phyloP scores from a whole-genome alignment of 345 rosid species.

The Cardamine chenopodiifolia region DNA sequence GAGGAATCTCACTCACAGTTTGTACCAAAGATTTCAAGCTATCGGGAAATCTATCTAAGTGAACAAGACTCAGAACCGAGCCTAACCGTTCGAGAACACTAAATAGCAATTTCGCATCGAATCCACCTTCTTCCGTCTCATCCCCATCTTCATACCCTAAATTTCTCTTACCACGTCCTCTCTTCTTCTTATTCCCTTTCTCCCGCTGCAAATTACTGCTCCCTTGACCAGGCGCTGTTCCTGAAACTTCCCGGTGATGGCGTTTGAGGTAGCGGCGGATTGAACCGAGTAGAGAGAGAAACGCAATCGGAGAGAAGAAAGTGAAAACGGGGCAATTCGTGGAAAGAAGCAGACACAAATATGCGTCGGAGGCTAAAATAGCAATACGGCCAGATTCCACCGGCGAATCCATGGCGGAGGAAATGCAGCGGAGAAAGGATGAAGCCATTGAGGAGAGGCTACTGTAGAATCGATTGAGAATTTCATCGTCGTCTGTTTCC shows the following conservation, averaged over 20 bases:
- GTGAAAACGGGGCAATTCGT: slow-evolving; percentile 75
- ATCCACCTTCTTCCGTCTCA: slow-evolving; percentile 43
- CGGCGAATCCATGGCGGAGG: slow-evolving; percentile 67
- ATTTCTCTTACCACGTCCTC: slow-evolving; percentile 37
- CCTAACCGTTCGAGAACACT: slow-evolving; percentile 55
- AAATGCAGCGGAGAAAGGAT: slow-evolving; percentile 52
- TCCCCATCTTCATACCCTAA: slow-evolving; percentile 35
- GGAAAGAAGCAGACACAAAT: slow-evolving; percentile 63
- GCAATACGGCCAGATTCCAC: slow-evolving; percentile 45
- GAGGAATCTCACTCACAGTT: slow-evolving; percentile 65
- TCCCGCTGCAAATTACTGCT: slow-evolving; percentile 22
- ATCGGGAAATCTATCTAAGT: slow-evolving; percentile 80
- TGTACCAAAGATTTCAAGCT: slow-evolving; percentile 74
- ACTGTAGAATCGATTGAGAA: slow-evolving; percentile 52
- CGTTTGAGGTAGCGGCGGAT: slow-evolving; percentile 68
- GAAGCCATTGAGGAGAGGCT: slow-evolving; percentile 57
- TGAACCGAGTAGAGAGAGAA: slow-evolving; percentile 72
- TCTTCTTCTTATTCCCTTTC: slow-evolving; percentile 43
- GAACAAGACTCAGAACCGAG: slow-evolving; percentile 63
- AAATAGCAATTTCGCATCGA: slow-evolving; percentile 49
- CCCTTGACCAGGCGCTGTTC: slow-evolving; percentile 5
- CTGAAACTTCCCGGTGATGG: slow-evolving; percentile 20
- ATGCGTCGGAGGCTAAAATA: slow-evolving; percentile 60
- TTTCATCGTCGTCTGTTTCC: slow-evolving; percentile 51
- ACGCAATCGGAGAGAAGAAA: slow-evolving; percentile 74